phyloP scores from a whole-genome alignment of 495 filamentous ascomycete species.

The Penicillium verhagenii region DNA sequence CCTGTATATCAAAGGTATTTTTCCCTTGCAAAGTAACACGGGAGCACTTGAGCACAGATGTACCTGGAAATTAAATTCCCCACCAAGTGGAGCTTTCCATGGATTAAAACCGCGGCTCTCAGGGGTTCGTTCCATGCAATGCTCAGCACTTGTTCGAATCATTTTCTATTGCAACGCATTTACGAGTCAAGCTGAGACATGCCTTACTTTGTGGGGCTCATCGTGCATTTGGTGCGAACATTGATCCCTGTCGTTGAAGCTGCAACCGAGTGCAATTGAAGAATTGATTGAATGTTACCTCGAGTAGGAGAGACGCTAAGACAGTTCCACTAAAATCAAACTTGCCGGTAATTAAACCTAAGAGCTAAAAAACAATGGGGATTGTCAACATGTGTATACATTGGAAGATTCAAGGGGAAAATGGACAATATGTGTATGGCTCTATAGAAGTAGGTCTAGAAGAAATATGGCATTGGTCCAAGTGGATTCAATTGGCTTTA shows the following conservation, averaged over 20 bases:
- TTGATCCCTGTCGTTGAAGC: neutral
- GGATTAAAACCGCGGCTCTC: constrained; percentile 18
- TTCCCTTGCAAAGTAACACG: neutral
- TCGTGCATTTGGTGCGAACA: neutral
- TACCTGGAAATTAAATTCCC: constrained; percentile 21
- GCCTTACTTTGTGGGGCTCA: constrained; percentile 9
- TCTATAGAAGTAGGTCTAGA: no score
- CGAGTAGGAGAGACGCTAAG: no score
- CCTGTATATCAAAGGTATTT: neutral
- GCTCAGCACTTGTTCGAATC: no score
- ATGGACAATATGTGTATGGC: neutral
- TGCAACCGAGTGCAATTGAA: neutral
- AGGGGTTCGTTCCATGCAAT: constrained; percentile 25
- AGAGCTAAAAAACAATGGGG: constrained; percentile 5
- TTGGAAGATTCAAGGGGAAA: no score
- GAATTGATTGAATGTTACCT: no score
- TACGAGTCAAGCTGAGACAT: neutral
- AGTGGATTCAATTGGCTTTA: no score
- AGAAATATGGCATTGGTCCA: no score
- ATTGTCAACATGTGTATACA: neutral
- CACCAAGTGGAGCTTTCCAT: constrained; percentile 19
- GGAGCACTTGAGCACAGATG: no score
- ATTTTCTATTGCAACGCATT: no score
- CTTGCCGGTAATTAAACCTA: neutral
- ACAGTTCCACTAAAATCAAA: neutral